Percentiles rank a stretch among this genome's conserved stretches.
Evolutionary conservation across 1,284 basidiomycete genomes (phyloP).

Genomic region (Naganishia sp.): DNA sequence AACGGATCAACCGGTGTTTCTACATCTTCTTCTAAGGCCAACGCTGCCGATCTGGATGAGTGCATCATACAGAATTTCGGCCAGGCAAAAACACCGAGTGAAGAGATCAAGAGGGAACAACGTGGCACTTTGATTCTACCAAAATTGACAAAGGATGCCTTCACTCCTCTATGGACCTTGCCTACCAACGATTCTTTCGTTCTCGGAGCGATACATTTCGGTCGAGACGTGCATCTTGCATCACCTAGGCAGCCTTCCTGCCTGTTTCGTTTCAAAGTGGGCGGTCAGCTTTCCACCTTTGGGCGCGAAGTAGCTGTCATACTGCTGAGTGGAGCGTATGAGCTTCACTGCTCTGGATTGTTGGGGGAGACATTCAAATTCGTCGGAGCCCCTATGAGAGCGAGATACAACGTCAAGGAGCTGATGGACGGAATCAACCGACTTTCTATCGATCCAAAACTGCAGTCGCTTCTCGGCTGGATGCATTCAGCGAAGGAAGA

Average conservation of each 20-base stretch:
- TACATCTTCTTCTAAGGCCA: background rate
- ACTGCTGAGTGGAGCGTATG: background rate
- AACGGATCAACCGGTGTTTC: background rate
- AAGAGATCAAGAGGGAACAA: background rate
- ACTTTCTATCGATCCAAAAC: background rate
- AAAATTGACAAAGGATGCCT: background rate
- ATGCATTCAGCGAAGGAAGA: background rate
- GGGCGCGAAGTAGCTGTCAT: background rate
- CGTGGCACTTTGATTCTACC: background rate
- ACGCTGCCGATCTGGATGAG: background rate
- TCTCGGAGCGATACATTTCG: background rate
- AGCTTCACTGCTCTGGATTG: background rate
- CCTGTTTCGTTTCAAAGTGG: background rate
- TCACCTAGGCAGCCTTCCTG: background rate
- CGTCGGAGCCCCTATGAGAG: background rate
- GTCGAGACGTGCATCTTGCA: background rate
- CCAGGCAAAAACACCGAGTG: background rate
- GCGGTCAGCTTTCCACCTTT: background rate
- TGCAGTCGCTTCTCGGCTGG: background rate
- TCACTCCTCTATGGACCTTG: background rate
- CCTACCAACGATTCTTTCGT: constrained; percentile 1
- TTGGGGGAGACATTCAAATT: background rate
- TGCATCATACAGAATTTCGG: background rate
- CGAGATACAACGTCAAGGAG: background rate
- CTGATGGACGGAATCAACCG: background rate